Evolutionary conservation across 2,329 filamentous ascomycete genomes (phyloP).

Genomic region (Aspergillus clavatus): DNA sequence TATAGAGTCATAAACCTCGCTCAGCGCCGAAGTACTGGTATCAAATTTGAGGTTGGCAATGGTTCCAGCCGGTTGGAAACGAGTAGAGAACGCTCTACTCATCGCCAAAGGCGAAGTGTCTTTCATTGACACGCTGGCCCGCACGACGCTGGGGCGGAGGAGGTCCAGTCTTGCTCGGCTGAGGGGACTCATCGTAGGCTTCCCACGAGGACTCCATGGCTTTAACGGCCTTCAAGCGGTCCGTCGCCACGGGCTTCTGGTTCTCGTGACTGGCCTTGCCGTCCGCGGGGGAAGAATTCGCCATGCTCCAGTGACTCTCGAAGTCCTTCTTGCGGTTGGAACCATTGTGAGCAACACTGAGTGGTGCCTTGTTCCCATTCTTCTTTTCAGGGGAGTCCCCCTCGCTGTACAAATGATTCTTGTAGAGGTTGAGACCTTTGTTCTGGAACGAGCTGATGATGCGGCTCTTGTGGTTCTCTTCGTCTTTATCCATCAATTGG

Average conservation of each 20-base stretch:
- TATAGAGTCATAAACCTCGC: neutral
- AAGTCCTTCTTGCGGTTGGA: constrained; percentile 72
- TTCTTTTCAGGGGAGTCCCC: constrained; percentile 44
- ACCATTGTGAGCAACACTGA: constrained; percentile 67
- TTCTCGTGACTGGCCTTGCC: constrained; percentile 38
- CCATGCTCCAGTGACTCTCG: constrained; percentile 69
- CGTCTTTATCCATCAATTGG: constrained; percentile 74
- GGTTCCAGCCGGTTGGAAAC: too few relatives aligned
- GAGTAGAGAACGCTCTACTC: too few relatives aligned
- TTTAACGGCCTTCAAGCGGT: constrained; percentile 65
- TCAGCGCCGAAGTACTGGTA: neutral
- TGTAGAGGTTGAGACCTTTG: constrained; percentile 67
- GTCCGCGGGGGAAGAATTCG: constrained; percentile 47
- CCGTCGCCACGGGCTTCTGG: constrained; percentile 49
- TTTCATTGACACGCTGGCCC: constrained; percentile 28
- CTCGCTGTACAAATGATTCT: constrained; percentile 66
- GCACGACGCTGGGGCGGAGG: constrained; percentile 22
- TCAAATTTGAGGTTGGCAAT: too few relatives aligned
- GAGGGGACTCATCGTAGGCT: constrained; percentile 35
- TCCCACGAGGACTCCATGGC: constrained; percentile 63
- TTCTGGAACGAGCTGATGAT: constrained; percentile 54
- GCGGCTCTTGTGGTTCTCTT: constrained; percentile 45
- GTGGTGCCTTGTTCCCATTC: constrained; percentile 38
- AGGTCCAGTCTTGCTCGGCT: constrained; percentile 25
- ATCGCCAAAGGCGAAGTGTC: constrained; percentile 42